These are phyloP conservation scores for Pseudoperonospora humuli DNA, from an alignment of 352 stramenopile species.

Conservation along the genomic window DNA sequence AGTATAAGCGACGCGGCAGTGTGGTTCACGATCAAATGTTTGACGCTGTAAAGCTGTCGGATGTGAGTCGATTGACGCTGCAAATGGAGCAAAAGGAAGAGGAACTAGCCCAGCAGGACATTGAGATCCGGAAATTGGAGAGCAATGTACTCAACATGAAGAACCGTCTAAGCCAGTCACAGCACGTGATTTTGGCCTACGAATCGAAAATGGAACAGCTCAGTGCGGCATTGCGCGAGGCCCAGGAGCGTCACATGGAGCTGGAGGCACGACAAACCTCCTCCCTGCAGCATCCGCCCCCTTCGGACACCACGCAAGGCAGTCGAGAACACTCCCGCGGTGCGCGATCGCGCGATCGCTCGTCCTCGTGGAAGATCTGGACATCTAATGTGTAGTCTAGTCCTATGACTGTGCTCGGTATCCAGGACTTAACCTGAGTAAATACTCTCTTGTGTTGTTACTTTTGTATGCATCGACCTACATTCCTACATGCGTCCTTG, in stretches of 20 bases:
- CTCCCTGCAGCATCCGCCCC: slow-evolving; percentile 5
- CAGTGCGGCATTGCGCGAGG: slow-evolving; percentile 42
- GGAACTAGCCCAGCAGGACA: slow-evolving; percentile 51
- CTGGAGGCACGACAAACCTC: slow-evolving; percentile 17
- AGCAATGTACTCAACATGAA: slow-evolving; percentile 61
- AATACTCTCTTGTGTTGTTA: no score
- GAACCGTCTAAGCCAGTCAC: slow-evolving; percentile 48
- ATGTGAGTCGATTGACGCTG: slow-evolving; percentile 59
- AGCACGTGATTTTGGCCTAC: slow-evolving; percentile 61
- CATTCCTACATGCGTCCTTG: no score
- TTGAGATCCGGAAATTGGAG: slow-evolving; percentile 60
- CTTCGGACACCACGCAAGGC: slow-evolving; percentile 3
- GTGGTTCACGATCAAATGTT: slow-evolving; percentile 79
- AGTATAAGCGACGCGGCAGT: slow-evolving; percentile 55
- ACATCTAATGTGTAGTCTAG: slow-evolving; percentile 22
- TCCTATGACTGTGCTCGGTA: no score
- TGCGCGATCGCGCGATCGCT: slow-evolving; percentile 14
- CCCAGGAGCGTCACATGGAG: slow-evolving; percentile 30
- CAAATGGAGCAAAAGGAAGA: slow-evolving; percentile 67
- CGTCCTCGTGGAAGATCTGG: slow-evolving; percentile 35
- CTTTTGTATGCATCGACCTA: no score
- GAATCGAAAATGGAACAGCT: slow-evolving; percentile 73
- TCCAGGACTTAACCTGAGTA: no score
- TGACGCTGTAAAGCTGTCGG: slow-evolving; percentile 63
- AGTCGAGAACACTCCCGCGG: slow-evolving; percentile 8